Conservation (phyloP, 345 rosid species). For the Eucalyptus pauciflora region DNA sequence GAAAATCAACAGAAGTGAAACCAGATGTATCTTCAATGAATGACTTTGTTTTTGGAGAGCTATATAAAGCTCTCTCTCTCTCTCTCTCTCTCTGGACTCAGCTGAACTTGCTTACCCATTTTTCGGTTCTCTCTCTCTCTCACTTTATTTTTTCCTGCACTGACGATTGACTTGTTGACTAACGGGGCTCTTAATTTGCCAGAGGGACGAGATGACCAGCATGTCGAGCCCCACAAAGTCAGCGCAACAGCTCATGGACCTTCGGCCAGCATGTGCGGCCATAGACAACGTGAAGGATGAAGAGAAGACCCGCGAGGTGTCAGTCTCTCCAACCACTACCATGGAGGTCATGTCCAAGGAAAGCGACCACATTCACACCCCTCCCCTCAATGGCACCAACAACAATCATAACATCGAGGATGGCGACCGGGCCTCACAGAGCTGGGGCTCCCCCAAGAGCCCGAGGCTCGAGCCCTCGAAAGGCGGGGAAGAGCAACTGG, state of each 20-base stretch:
- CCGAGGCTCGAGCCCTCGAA: constrained; percentile 30
- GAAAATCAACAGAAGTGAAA: background rate
- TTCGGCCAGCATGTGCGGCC: constrained; percentile 27
- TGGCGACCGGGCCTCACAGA: constrained; percentile 23
- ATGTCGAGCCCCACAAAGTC: constrained; percentile 8
- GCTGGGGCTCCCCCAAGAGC: constrained; percentile 35
- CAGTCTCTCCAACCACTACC: constrained; percentile 10
- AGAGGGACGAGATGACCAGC: constrained; percentile 9
- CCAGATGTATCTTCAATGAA: background rate
- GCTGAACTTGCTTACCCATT: background rate
- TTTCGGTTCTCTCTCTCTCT: background rate
- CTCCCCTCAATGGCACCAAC: constrained; percentile 3
- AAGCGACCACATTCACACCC: constrained; percentile 4
- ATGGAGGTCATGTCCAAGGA: constrained; percentile 23
- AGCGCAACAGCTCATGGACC: constrained; percentile 22
- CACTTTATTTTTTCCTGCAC: background rate
- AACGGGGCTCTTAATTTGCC: background rate
- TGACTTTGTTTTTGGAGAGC: background rate
- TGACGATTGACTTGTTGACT: background rate
- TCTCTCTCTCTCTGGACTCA: background rate
- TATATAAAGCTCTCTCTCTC: background rate
- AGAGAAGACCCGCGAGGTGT: constrained; percentile 8
- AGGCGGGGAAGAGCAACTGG: constrained; percentile 23
- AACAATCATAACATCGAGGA: constrained; percentile 5
- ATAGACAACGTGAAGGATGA: constrained; percentile 12